Percentiles rank a stretch among this genome's conserved stretches.
These are phyloP conservation scores for Coccomyxa subellipsoidea DNA, from an alignment of 163 green algal genomes.

Conservation along the genomic window DNA sequence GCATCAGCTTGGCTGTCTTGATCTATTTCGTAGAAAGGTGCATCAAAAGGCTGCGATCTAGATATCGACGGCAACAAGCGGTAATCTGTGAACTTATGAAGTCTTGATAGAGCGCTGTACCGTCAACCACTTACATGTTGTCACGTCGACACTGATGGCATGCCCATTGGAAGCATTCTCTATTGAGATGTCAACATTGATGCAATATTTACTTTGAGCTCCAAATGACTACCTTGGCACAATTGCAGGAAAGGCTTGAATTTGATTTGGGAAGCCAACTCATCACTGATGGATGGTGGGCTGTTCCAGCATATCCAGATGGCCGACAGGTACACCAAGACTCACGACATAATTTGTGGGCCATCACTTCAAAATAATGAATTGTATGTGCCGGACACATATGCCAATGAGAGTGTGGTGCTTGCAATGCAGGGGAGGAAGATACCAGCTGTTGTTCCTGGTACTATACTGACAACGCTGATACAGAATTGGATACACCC, in stretches of 20 bases:
- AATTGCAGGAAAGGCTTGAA: neutral
- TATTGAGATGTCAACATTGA: too few relatives aligned
- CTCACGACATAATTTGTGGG: neutral
- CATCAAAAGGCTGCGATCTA: neutral
- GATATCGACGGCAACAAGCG: neutral
- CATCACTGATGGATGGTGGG: neutral
- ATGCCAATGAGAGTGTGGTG: neutral
- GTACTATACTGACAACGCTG: neutral
- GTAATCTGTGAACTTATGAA: too few relatives aligned
- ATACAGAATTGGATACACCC: neutral
- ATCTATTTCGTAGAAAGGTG: neutral
- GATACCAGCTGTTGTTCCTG: neutral
- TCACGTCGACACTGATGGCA: neutral
- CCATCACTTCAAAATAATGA: neutral
- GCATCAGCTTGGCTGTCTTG: neutral
- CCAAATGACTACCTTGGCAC: neutral
- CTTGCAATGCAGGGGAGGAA: neutral
- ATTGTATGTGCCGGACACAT: neutral
- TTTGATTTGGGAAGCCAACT: neutral
- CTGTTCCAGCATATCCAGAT: neutral
- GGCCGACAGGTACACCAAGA: neutral
- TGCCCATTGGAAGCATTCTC: too few relatives aligned
- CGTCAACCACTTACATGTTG: neutral
- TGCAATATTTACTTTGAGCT: too few relatives aligned
- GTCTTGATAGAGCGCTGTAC: too few relatives aligned